Evolutionary conservation across 73 alveolate genomes (phyloP), one percentile per base, ranked within the genome.

Genomic region (Paramecium caudatum): DNA sequence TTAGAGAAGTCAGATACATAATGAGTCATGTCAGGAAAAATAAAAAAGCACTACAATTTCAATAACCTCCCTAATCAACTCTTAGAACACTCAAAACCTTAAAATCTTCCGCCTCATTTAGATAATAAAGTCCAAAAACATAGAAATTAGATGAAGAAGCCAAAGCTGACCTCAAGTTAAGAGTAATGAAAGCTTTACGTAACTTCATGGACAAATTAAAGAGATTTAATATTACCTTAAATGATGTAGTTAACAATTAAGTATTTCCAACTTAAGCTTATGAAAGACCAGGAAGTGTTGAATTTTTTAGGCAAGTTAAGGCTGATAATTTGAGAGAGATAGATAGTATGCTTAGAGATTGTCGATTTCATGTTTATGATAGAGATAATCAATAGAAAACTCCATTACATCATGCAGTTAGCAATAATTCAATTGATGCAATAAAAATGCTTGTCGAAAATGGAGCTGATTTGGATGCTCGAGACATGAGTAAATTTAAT

Each of bases 271-370:
- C 88, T 16, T 41, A 21, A 10, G 55, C 70, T 15, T 74, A 41
- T 74, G 88, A 74, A 74, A 74, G 88, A 74, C 88, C 88, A 7
- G 17, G 8, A 16, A 74, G 88, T 74, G 39, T 27, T 19, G 88
- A 74, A 74, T 74, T 74, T 45, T 74, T 74, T 43, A 39, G 47
- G 19, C 19, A 41, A 74, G 88, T 74, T 15, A 74, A 74, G 43
- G 88, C 43, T 16, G 65, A 39, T 45, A 74, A 74, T 25, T 27
- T 74, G 19, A 19, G 47, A 39, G 69, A 74, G 21, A 43, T 74
- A 0, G 88, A 74, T 1, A 19, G 43, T 16, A 74, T 74, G 88
- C 32, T 74, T 21, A 74, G 68, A 21, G 62, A 41, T 41, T 74
- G 70, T 41, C 43, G 68, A 34, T 74, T 2, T 37, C 88, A 74